phyloP scores from a whole-genome alignment of 2,329 filamentous ascomycete species.

The Neurospora sp. region DNA sequence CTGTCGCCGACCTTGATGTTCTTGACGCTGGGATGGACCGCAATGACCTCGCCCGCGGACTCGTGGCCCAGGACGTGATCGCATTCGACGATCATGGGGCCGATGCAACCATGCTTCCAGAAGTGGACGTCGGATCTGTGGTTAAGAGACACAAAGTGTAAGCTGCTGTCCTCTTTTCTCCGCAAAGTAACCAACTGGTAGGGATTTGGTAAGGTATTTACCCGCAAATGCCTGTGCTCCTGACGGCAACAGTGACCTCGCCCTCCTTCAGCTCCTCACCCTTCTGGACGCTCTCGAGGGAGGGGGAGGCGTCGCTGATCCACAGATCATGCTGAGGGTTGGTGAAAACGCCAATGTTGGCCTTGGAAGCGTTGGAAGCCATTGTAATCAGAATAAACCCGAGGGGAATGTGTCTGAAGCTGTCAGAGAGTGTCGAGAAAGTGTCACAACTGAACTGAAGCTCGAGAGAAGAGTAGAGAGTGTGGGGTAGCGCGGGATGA shows the following conservation, averaged over 20 bases:
- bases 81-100: conserved; percentile 83
- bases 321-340: conserved; percentile 89
- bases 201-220: conserved; percentile 29
- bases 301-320: conserved; percentile 71
- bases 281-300: conserved; percentile 61
- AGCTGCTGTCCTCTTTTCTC: background rate
- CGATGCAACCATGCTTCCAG: conserved; percentile 92
- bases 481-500: background rate
- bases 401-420: background rate
- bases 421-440: background rate
- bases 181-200: background rate
- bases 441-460: background rate
- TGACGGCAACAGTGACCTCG: conserved; percentile 80
- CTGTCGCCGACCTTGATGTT: conserved; percentile 75
- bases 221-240: conserved; percentile 95
- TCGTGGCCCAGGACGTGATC: conserved; percentile 94
- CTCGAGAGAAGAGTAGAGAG: background rate
- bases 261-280: conserved; percentile 62
- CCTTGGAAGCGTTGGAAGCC: conserved; percentile 39
- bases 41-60: conserved; percentile 75
- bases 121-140: conserved; percentile 86
- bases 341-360: conserved; percentile 93
- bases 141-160: conserved; percentile 11
- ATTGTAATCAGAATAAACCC: background rate
- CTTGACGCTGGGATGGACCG: conserved; percentile 71